phyloP scores from a whole-genome alignment of 306 rosid genomes.

The Arachis stenosperma region DNA sequence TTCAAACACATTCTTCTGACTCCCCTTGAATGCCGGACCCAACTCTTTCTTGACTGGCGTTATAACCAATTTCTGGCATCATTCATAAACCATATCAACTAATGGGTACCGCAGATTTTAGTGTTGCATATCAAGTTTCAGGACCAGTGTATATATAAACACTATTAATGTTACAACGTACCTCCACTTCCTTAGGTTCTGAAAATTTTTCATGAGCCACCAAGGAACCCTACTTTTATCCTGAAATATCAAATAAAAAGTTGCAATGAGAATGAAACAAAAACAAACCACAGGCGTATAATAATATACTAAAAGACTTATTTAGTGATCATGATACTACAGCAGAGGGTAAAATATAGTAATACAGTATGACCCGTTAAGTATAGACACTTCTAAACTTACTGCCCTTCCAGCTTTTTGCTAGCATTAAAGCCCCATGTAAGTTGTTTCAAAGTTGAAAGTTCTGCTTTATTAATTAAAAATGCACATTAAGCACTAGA shows the following conservation, averaged over 20 bases:
- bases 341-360: background rate
- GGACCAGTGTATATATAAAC: constrained; percentile 14
- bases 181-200: constrained; percentile 98
- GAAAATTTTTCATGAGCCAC: constrained; percentile 81
- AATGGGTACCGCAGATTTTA: constrained; percentile 17
- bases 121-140: constrained; percentile 14
- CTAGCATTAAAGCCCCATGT: background rate
- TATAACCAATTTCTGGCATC: constrained; percentile 83
- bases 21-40: constrained; percentile 88
- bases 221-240: constrained; percentile 83
- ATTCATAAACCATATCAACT: constrained; percentile 39
- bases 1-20: constrained; percentile 81
- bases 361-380: background rate
- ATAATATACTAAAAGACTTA: constrained; percentile 4
- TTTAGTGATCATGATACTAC: background rate
- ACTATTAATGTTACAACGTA: constrained; percentile 31
- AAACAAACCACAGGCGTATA: background rate
- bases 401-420: background rate
- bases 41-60: constrained; percentile 79
- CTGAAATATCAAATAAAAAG: constrained; percentile 47
- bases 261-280: background rate
- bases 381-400: constrained; percentile 21
- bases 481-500: background rate
- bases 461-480: background rate
- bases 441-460: background rate